phyloP scores from a whole-genome alignment of 2,329 filamentous ascomycete species.

The Trichoderma sp. region DNA sequence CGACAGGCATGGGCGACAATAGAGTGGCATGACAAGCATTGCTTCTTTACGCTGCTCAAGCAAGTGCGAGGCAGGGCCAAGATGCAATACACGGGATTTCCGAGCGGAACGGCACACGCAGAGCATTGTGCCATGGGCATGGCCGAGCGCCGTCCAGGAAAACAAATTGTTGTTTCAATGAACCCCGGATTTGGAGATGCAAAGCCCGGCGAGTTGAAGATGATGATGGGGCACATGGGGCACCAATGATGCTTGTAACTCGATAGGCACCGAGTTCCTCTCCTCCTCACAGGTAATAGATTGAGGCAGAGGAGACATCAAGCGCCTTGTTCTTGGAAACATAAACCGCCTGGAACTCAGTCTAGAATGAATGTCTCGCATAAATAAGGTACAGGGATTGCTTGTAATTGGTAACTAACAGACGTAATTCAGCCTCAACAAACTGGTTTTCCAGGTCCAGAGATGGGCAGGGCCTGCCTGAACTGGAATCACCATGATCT shows the following conservation, averaged over 20 bases:
- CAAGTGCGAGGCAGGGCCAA: conserved; percentile 3
- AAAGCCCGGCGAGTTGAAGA: background rate
- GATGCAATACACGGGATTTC: conserved; percentile 10
- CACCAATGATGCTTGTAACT: background rate
- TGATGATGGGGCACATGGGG: background rate
- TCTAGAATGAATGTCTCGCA: too few relatives aligned
- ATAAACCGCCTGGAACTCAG: too few relatives aligned
- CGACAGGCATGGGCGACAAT: background rate
- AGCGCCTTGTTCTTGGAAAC: too few relatives aligned
- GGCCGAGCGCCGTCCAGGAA: background rate
- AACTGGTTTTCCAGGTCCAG: too few relatives aligned
- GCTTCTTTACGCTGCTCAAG: conserved; percentile 10
- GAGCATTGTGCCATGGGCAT: conserved; percentile 5
- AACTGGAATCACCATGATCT: too few relatives aligned
- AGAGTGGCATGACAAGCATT: conserved; percentile 8
- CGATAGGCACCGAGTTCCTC: too few relatives aligned
- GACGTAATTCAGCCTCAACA: too few relatives aligned
- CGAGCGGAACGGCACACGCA: background rate
- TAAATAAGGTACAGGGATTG: too few relatives aligned
- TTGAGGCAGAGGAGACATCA: too few relatives aligned
- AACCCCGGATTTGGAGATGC: conserved; percentile 1
- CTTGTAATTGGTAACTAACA: too few relatives aligned
- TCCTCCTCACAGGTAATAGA: too few relatives aligned
- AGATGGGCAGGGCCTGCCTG: too few relatives aligned
- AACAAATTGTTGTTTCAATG: background rate